Conservation (phyloP, 148 eudicot genomes). For the Diospyros kaki region DNA sequence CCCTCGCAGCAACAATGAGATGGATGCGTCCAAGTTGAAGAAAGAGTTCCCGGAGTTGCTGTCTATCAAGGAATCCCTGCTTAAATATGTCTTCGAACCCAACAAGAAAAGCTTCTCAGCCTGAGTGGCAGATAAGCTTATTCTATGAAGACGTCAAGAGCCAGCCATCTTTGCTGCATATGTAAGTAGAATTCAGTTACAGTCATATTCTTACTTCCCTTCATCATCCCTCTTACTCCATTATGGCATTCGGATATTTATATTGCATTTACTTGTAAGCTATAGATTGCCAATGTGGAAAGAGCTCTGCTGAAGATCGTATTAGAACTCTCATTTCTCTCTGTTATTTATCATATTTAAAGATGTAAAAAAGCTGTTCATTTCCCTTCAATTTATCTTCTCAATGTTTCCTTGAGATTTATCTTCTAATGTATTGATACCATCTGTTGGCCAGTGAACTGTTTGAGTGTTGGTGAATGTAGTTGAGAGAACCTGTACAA, state of each 20-base stretch:
- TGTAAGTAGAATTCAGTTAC: background rate
- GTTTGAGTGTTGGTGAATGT: too few species aligned
- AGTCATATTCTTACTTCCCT: background rate
- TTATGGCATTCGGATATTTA: background rate
- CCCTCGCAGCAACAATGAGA: constrained; percentile 18
- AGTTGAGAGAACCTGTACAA: too few species aligned
- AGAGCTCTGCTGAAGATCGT: too few species aligned
- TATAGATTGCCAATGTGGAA: background rate
- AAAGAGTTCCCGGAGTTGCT: constrained; percentile 12
- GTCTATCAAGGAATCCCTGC: constrained; percentile 12
- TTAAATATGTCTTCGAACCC: constrained; percentile 12
- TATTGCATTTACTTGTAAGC: background rate
- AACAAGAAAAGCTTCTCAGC: constrained; percentile 9
- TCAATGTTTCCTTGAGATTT: too few species aligned
- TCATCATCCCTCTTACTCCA: background rate
- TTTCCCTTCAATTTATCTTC: too few species aligned
- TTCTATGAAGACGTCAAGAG: background rate
- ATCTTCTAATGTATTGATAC: too few species aligned
- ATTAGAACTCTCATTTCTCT: too few species aligned
- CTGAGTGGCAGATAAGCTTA: background rate
- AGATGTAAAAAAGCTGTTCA: too few species aligned
- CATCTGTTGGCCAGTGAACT: too few species aligned
- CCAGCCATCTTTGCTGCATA: background rate
- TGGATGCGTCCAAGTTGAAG: constrained; percentile 15
- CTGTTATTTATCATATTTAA: too few species aligned